These are phyloP conservation scores for Penicillium italicum DNA, from an alignment of 2,329 filamentous ascomycete genomes.

Conservation along the genomic window DNA sequence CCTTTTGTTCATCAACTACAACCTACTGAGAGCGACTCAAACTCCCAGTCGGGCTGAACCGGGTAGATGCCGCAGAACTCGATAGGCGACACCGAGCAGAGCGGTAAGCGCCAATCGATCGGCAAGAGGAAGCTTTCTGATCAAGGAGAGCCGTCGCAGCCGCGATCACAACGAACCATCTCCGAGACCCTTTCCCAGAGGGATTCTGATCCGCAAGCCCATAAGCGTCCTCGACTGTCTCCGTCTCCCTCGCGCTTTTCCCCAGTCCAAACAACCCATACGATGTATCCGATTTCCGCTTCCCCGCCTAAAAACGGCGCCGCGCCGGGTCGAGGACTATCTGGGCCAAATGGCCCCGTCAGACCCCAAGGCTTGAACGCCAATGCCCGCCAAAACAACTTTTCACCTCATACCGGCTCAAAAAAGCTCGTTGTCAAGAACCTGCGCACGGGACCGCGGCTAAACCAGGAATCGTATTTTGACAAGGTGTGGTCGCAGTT, in stretches of 20 bases:
- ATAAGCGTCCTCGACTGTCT: conserved; percentile 42
- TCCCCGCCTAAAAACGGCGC: conserved; percentile 37
- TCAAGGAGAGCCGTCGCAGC: conserved; percentile 32
- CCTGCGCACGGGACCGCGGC: conserved; percentile 62
- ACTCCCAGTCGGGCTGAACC: conserved; percentile 29
- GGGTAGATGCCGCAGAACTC: conserved; percentile 44
- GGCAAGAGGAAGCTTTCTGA: conserved; percentile 43
- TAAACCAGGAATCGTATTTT: conserved; percentile 73
- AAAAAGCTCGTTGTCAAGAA: conserved; percentile 95
- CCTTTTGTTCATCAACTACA: conserved; percentile 8
- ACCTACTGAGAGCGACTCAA: background rate
- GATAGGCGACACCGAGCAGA: conserved; percentile 39
- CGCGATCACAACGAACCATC: conserved; percentile 43
- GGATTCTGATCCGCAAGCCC: conserved; percentile 32
- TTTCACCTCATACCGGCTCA: conserved; percentile 71
- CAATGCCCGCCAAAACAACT: conserved; percentile 44
- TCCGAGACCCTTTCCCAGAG: conserved; percentile 44
- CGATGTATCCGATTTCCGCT: conserved; percentile 54
- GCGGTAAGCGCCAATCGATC: conserved; percentile 43
- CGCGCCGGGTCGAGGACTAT: conserved; percentile 45
- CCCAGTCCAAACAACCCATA: conserved; percentile 29
- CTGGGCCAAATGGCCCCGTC: conserved; percentile 35
- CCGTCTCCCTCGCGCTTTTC: conserved; percentile 23
- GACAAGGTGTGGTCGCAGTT: conserved; percentile 71
- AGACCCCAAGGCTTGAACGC: conserved; percentile 32